phyloP scores from a whole-genome alignment of 495 filamentous ascomycete species.

The Podospora pseudocomata region DNA sequence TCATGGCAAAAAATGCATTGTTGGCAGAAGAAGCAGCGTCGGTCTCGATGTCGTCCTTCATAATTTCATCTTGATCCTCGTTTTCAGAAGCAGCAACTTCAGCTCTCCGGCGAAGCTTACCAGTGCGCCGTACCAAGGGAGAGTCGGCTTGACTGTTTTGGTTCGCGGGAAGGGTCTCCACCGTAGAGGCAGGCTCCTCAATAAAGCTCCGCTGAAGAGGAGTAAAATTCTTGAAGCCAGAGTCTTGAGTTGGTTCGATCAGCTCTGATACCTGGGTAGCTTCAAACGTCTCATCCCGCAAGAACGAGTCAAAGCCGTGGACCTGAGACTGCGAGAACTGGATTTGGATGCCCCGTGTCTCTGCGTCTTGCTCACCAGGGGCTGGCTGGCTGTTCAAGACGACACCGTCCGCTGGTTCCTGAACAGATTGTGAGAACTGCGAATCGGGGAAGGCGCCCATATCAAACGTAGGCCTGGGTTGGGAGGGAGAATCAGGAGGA shows the following conservation, averaged over 20 bases:
- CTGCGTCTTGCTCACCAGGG: conserved; percentile 35
- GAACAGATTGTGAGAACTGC: conserved; percentile 47
- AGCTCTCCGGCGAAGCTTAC: conserved; percentile 53
- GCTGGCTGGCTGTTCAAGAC: conserved; percentile 62
- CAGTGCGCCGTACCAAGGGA: conserved; percentile 56
- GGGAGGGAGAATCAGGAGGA: conserved; percentile 30
- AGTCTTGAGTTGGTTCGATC: conserved; percentile 82
- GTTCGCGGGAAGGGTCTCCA: conserved; percentile 64
- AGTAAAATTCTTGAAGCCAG: conserved; percentile 61
- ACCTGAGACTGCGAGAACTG: conserved; percentile 53
- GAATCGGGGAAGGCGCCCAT: conserved; percentile 42
- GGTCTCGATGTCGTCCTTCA: conserved; percentile 38
- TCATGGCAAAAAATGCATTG: conserved; percentile 71
- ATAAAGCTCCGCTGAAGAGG: conserved; percentile 60
- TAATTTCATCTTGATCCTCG: conserved; percentile 52
- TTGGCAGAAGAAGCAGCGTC: conserved; percentile 5
- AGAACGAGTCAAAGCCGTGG: conserved; percentile 49
- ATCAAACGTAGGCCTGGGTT: conserved; percentile 41
- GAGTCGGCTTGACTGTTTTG: conserved; percentile 48
- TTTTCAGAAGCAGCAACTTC: conserved; percentile 42
- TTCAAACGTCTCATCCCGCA: conserved; percentile 35
- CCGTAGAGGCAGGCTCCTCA: conserved; percentile 61
- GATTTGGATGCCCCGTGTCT: conserved; percentile 49
- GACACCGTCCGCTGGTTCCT: conserved; percentile 53
- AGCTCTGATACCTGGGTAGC: conserved; percentile 57